These are phyloP conservation scores for Leonotis leonurus DNA, from an alignment of 257 asterid species.

Conservation along the genomic window DNA sequence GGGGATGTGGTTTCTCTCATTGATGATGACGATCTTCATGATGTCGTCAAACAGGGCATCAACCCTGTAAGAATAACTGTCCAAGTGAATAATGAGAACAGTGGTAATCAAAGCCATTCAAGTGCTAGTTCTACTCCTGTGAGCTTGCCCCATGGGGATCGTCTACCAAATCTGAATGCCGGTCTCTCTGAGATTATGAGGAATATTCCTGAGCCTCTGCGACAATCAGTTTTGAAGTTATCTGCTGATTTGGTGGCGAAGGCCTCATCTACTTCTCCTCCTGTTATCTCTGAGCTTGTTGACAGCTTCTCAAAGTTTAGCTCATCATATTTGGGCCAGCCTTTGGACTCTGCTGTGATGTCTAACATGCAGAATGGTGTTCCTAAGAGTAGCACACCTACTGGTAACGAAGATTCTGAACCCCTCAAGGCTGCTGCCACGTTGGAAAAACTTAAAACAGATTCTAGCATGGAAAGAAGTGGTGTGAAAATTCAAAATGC, in stretches of 20 bases:
- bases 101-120: slow-evolving; percentile 19
- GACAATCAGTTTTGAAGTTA: slow-evolving; percentile 31
- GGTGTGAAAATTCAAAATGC: slow-evolving; percentile 8
- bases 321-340: slow-evolving; percentile 37
- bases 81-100: slow-evolving; percentile 24
- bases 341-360: no score
- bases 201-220: slow-evolving; percentile 51
- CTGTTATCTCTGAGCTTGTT: slow-evolving; percentile 37
- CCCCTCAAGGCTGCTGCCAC: not conserved
- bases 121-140: no score
- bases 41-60: slow-evolving; percentile 60
- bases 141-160: no score
- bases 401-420: slow-evolving; percentile 14
- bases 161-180: slow-evolving; percentile 24
- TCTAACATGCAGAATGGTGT: slow-evolving; percentile 16
- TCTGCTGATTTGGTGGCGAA: slow-evolving; percentile 37
- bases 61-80: slow-evolving; percentile 70
- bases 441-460: not conserved
- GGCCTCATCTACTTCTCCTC: slow-evolving; percentile 41
- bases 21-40: slow-evolving; percentile 76
- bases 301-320: slow-evolving; percentile 39
- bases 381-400: slow-evolving; percentile 24
- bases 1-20: slow-evolving; percentile 59
- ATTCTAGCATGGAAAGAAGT: not conserved
- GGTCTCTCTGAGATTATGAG: slow-evolving; percentile 35